Percentiles rank a stretch among this genome's conserved stretches.
These are phyloP conservation scores for Microthlaspi erraticum DNA, from an alignment of 345 rosid species.

Conservation along the genomic window DNA sequence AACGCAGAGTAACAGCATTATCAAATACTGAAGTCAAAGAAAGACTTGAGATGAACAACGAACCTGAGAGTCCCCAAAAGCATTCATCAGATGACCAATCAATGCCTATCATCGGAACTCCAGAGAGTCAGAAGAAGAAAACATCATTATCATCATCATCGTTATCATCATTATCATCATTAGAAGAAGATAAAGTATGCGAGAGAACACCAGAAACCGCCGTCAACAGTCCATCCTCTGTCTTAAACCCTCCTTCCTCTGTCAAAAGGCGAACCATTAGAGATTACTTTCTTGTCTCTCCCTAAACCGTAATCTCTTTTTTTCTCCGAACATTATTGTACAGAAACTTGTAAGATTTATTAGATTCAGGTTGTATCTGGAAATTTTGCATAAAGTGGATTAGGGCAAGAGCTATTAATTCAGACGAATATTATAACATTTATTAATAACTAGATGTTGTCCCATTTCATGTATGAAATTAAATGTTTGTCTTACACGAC, in stretches of 20 bases:
- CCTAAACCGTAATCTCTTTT: conserved; percentile 17
- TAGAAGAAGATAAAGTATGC: conserved; percentile 46
- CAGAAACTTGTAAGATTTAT: conserved; percentile 14
- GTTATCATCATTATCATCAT: neutral
- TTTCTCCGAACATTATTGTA: conserved; percentile 7
- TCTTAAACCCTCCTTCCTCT: conserved; percentile 83
- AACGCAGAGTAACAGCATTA: conserved; percentile 75
- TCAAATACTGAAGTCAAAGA: conserved; percentile 53
- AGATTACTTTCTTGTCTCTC: conserved; percentile 74
- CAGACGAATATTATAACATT: too few relatives aligned
- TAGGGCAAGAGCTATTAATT: neutral
- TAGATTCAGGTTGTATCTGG: conserved; percentile 19
- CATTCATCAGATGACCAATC: conserved; percentile 39
- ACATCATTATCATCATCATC: conserved; percentile 15
- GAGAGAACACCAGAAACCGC: conserved; percentile 65
- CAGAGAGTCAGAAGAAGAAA: conserved; percentile 57
- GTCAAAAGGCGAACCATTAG: conserved; percentile 83
- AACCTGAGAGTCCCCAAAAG: conserved; percentile 41
- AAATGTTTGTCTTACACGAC: too few relatives aligned
- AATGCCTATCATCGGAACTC: conserved; percentile 52
- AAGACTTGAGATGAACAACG: conserved; percentile 48
- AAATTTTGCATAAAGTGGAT: conserved; percentile 21
- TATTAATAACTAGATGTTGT: too few relatives aligned
- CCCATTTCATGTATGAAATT: too few relatives aligned
- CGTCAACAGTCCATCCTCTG: conserved; percentile 76